Evolutionary conservation across 768 basidiomycete genomes (phyloP), one percentile per base, ranked within the genome.

Genomic region (Cyathus striatus): DNA sequence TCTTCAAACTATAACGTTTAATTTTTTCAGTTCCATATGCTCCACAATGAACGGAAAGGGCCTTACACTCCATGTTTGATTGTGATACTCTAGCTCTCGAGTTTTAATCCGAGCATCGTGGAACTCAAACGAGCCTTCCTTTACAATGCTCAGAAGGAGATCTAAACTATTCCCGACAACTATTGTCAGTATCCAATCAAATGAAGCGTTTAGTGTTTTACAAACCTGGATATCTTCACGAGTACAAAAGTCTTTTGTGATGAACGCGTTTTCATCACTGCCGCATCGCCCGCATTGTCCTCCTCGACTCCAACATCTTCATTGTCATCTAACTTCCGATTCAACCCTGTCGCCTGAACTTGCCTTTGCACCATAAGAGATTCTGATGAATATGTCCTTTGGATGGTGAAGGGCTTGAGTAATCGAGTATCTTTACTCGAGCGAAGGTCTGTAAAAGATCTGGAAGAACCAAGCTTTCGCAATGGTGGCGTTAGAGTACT

Each of bases 81-180:
- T 89, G 45, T 79, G 80, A 59, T 88, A 92, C 51, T 86, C 82
- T 32, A 95, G 69, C 40, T 81, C 78, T 24, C 89, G 81, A 4
- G 90, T 91, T 47, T 79, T 78, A 58, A 93, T 87, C 23, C 76
- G 77, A 7, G 85, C 86, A 49, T 88, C 84, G 16, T 78, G 79
- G 47, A 83, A 90, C 42, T 88, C 82, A 56, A 96, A 88, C 13
- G 91, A 91, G 42, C 86, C 86, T 48, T 85, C 82, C 56, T 87
- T 87, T 60, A 81, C 78, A 49, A 89, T 83, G 54, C 86, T 91
- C 41, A 92, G 57, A 38, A 90, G 62, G 16, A 91, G 61, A 49
- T 86, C 78, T 36, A 88, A 68, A 54, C 86, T 89, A 41, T 4
- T 40, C 7, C 20, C 16, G 40, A 46, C 48, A 23, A 49, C 35